Evolutionary conservation across 345 rosid species (phyloP), one percentile per base, ranked within the genome.

Genomic region (Acer campestre): DNA sequence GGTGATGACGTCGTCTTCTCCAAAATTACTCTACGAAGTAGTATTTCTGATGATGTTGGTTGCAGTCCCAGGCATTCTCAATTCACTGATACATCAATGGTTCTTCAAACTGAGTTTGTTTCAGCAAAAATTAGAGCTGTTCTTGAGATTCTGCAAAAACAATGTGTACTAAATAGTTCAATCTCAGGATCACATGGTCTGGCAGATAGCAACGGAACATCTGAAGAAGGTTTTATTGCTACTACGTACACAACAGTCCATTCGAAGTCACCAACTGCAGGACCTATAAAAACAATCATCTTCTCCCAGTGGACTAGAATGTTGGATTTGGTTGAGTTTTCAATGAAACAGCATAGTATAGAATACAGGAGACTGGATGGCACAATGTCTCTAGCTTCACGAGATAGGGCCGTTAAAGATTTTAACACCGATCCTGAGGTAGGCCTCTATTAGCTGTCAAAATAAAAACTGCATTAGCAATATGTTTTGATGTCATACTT

Each of bases 221-320:
- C 81, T 75, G 78, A 83, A 70, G 71, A 25, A 75, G 80, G 82
- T 62, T 79, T 61, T 72, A 79, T 78, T 83, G 88, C 75, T 68
- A 75, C 80, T 67, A 81, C 82, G 83, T 81, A 74, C 79, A 81
- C 88, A 48, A 85, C 79, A n/a, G 73, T 81, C 71, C 65, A 59
- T 65, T 81, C 88, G 48, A 78, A 69, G 76, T 58, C 78, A 61
- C 82, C 81, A 17, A 80, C 71, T 48, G 82, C 69, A 55, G 88
- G 82, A 68, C 93, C 98, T 23, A 77, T 88, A 69, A 95, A 95
- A 84, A 76, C 98, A 42, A 93, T 95, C 68, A 76, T 95, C 76
- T 95, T 95, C 87, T 90, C 98, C 48, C 99, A 95, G 80, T 95
- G 99, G 98, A 95, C 97, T 59, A 81, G 93, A 61, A 95, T 95